These are phyloP conservation scores for Biscogniauxia sp. DNA, from an alignment of 2,329 filamentous ascomycete species.

Conservation along the genomic window DNA sequence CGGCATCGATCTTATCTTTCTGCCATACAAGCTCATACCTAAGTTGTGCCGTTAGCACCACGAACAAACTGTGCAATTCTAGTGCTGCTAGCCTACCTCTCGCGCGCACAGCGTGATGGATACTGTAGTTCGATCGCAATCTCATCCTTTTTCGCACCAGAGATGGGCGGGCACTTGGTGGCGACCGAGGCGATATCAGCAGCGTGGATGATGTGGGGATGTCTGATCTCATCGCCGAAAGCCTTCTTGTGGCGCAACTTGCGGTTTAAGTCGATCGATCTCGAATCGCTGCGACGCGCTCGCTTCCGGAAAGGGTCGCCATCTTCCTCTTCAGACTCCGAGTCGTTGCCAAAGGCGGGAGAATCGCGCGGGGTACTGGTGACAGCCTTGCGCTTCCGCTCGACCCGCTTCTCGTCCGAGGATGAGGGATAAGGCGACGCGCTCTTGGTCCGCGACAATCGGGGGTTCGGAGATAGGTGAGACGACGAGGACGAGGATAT, in stretches of 20 bases:
- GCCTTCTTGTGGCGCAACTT: conserved; percentile 45
- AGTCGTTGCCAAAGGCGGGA: conserved; percentile 48
- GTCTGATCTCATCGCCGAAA: conserved; percentile 42
- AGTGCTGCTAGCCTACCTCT: conserved; percentile 51
- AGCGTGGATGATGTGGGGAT: conserved; percentile 55
- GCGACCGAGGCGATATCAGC: conserved; percentile 53
- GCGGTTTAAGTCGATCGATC: conserved; percentile 46
- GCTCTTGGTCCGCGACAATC: conserved; percentile 37
- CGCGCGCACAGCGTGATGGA: conserved; percentile 68
- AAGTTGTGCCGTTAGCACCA: conserved; percentile 16
- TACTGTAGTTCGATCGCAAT: conserved; percentile 74
- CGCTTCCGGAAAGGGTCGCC: conserved; percentile 54
- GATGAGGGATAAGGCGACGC: conserved; percentile 36
- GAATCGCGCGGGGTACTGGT: conserved; percentile 38
- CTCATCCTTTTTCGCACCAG: conserved; percentile 50
- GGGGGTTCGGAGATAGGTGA: conserved; percentile 42
- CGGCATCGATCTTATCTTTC: conserved; percentile 74
- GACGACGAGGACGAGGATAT: conserved; percentile 31
- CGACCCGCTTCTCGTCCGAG: conserved; percentile 29
- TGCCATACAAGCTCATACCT: conserved; percentile 75
- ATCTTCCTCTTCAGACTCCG: conserved; percentile 49
- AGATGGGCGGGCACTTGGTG: conserved; percentile 49
- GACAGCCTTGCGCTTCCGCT: conserved; percentile 49
- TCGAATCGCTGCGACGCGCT: conserved; percentile 42
- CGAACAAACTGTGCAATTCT: conserved; percentile 12